Evolutionary conservation across 2,329 filamentous ascomycete species (phyloP).

Genomic region (Claviceps quebecensis): DNA sequence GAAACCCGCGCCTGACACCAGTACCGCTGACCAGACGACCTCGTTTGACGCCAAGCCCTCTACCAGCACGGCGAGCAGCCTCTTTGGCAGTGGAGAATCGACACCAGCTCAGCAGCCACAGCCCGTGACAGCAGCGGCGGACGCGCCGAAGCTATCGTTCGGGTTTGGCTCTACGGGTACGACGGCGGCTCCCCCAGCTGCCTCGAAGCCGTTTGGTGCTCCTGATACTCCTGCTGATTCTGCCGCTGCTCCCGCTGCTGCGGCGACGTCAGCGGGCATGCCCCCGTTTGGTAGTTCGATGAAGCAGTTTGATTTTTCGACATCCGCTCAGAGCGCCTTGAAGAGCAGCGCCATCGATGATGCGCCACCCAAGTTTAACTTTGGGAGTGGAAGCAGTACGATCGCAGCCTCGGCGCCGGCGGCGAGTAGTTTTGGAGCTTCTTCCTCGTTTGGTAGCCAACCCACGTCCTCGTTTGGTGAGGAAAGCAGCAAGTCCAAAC

Average conservation of each 20-base stretch:
- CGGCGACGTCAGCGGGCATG: slow-evolving; percentile 11
- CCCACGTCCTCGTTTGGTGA: too few species aligned
- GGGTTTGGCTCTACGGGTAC: slow-evolving; percentile 19
- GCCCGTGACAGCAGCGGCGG: slow-evolving; percentile 3
- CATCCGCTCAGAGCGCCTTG: too few species aligned
- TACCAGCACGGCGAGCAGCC: slow-evolving; percentile 5
- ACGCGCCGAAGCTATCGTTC: slow-evolving; percentile 17
- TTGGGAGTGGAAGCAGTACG: too few species aligned
- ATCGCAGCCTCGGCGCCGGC: too few species aligned
- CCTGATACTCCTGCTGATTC: slow-evolving; percentile 18
- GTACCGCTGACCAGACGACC: background rate
- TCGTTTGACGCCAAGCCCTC: slow-evolving; percentile 14
- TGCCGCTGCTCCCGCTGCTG: background rate
- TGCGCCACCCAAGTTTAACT: too few species aligned
- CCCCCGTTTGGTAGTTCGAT: slow-evolving; percentile 29
- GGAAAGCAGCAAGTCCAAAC: too few species aligned
- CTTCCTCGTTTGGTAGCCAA: too few species aligned
- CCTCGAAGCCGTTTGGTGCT: slow-evolving; percentile 24
- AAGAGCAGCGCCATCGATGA: too few species aligned
- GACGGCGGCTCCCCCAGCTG: slow-evolving; percentile 14
- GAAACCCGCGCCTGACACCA: slow-evolving; percentile 6
- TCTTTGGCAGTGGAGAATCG: slow-evolving; percentile 5
- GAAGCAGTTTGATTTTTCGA: slow-evolving; percentile 27
- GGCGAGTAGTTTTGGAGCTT: too few species aligned
- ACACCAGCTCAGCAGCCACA: slow-evolving; percentile 11